phyloP scores from a whole-genome alignment of 345 rosid genomes.

The Eucalyptus tenuipes region DNA sequence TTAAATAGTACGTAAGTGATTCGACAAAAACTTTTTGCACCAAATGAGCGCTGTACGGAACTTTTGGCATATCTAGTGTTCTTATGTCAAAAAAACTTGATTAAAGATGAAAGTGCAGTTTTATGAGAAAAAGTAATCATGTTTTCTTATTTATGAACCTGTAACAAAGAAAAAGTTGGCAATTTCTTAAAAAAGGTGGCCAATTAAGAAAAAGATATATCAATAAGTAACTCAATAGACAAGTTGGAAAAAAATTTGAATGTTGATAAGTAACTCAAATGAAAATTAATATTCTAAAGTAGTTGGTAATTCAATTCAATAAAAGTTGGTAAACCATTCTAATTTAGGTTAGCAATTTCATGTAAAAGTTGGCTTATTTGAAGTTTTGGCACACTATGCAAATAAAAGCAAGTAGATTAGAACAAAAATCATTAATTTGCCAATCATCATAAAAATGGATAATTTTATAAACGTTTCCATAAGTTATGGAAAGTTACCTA shows the following conservation, averaged over 20 bases:
- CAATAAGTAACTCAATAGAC: neutral
- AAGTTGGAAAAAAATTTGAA: neutral
- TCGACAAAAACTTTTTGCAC: rapidly evolving
- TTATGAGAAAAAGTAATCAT: neutral
- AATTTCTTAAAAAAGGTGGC: neutral
- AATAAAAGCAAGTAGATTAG: neutral
- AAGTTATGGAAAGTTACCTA: neutral
- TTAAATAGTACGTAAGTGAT: no score
- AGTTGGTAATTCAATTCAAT: neutral
- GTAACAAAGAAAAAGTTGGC: neutral
- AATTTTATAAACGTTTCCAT: no score
- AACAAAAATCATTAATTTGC: neutral
- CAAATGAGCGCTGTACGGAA: rapidly evolving
- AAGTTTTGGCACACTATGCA: neutral
- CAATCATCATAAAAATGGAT: neutral
- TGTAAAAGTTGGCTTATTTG: neutral
- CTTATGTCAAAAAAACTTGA: neutral
- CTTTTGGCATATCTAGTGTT: no score
- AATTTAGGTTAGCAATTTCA: neutral
- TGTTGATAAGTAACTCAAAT: neutral
- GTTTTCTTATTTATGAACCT: neutral
- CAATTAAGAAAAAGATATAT: neutral
- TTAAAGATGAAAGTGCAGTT: neutral
- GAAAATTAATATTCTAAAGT: neutral
- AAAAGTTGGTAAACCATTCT: neutral